Percentiles rank a stretch among this genome's conserved stretches.
Evolutionary conservation across 257 asterid genomes (phyloP).

Genomic region (Prunella vulgaris): DNA sequence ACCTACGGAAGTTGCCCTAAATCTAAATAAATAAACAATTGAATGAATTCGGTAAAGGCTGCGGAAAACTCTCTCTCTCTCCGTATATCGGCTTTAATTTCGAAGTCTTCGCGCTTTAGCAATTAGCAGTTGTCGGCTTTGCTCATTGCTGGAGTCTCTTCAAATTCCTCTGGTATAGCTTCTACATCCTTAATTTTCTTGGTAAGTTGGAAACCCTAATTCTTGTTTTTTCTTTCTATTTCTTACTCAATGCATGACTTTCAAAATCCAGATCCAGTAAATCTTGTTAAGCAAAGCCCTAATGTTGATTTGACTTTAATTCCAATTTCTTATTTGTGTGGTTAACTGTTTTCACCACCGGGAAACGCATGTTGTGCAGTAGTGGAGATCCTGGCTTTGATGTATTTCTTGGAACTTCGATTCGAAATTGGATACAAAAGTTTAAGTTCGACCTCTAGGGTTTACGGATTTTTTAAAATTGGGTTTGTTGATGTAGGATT

Average conservation of each 20-base stretch:
- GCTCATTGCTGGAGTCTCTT: constrained; percentile 10
- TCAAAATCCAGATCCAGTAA: neutral
- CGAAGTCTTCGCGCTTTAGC: constrained; percentile 20
- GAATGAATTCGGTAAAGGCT: constrained; percentile 3
- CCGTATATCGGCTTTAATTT: constrained; percentile 9
- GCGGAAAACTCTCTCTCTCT: constrained; percentile 1
- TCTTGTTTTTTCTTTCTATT: neutral
- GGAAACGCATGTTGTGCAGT: neutral
- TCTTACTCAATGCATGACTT: neutral
- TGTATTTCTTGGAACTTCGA: neutral
- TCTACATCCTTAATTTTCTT: constrained; percentile 1
- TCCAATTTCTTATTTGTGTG: neutral
- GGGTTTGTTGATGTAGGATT: constrained; percentile 10
- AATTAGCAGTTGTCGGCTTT: constrained; percentile 1
- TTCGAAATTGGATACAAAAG: constrained; percentile 11
- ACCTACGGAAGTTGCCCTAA: no score
- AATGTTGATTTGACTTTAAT: neutral
- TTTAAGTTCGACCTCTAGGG: constrained; percentile 7
- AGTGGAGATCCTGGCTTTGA: neutral
- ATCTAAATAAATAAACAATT: neutral
- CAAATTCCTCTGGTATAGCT: constrained; percentile 18
- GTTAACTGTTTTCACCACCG: neutral
- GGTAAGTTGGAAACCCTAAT: constrained; percentile 35
- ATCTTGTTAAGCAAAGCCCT: neutral
- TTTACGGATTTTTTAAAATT: constrained; percentile 9